Conservation (phyloP, 1,139 yeast species). For the Yamadazyma sp. region DNA sequence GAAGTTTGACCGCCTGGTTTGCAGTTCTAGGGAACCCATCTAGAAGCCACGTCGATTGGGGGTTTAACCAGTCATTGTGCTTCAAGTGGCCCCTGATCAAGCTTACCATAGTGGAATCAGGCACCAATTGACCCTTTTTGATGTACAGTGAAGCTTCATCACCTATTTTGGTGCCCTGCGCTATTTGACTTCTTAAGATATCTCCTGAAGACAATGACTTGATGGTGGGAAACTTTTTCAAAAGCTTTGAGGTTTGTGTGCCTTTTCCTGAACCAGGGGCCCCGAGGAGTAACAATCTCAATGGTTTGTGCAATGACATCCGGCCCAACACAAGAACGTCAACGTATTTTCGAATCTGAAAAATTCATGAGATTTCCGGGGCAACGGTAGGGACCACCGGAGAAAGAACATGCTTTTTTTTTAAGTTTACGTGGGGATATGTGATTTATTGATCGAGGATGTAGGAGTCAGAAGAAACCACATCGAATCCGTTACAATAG, state of each 20-base stretch:
- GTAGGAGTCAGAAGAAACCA: too few species aligned
- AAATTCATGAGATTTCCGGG: conserved; percentile 1
- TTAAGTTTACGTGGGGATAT: too few species aligned
- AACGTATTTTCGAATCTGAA: neutral
- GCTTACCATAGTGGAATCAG: conserved; percentile 66
- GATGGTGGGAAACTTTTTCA: conserved; percentile 51
- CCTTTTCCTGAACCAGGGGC: conserved; percentile 98
- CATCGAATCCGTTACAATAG: too few species aligned
- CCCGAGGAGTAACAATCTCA: conserved; percentile 73
- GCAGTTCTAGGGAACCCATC: conserved; percentile 92
- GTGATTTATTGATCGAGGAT: too few species aligned
- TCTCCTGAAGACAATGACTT: conserved; percentile 81
- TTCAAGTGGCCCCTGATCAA: conserved; percentile 55
- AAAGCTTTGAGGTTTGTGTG: conserved; percentile 70
- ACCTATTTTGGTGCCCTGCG: conserved; percentile 57
- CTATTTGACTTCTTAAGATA: conserved; percentile 67
- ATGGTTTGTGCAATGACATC: conserved; percentile 31
- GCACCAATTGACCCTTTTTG: conserved; percentile 64
- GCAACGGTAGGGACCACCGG: too few species aligned
- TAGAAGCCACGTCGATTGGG: conserved; percentile 62
- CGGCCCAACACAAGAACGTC: too few species aligned
- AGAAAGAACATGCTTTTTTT: too few species aligned
- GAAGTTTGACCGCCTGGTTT: conserved; percentile 64
- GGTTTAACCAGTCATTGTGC: conserved; percentile 45
- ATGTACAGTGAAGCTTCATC: conserved; percentile 56